Base-by-base conservation (phyloP, 2,329 filamentous ascomycete genomes). In the Arachnopeziza araneosa region DNA sequence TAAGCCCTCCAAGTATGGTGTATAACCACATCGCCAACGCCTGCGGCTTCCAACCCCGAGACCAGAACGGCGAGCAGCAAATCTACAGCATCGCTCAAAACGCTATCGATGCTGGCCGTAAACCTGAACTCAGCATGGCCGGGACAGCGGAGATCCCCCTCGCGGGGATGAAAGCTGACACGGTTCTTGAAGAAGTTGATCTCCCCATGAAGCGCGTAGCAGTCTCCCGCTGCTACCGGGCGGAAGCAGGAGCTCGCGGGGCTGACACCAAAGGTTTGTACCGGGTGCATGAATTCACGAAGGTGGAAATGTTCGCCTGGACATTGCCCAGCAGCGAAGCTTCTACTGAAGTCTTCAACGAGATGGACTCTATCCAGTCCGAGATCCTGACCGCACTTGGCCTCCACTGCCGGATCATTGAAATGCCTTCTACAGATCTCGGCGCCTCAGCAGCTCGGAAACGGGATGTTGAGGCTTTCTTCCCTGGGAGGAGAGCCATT, bases 291-390 rank as follows among this genome's bases (percentile, higher is more conserved):
- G 95, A 99, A 75, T 99, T 99, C 76, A 96, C 92, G 26, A 99
- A 99, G 74, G 93, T 99, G 0, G 95, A 99, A 75, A 87, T 99
- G 80, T 98, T 99, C 72, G 92, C 89, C 0, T 99, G 95, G 95
- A 89, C 91, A 4, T 69, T 81, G 30, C 85, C 90, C 1, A 80
- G 84, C 57, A 60, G 69, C 1, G 72, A 70, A 32, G 71, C 74
- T 50, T 78, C 85, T 0, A 77, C 81, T 8, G 77, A 81, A 0
- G 68, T 93, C 14, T 96, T 96, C 73, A 79, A 90, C 55, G 92
- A 97, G 75, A 91, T 99, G 80, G 78, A 97, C 56, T 83, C 85
- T 62, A 88, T 97, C 57, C 95, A 99, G 76, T 89, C 84, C 1
- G 89, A 95, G 71, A 93, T 99, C 58, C 79, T 98, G 14, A 78